Percentiles rank a stretch among this genome's conserved stretches.
These are phyloP conservation scores for Chrysophaeum taylorii DNA, from an alignment of 352 stramenopile genomes.

Conservation along the genomic window DNA sequence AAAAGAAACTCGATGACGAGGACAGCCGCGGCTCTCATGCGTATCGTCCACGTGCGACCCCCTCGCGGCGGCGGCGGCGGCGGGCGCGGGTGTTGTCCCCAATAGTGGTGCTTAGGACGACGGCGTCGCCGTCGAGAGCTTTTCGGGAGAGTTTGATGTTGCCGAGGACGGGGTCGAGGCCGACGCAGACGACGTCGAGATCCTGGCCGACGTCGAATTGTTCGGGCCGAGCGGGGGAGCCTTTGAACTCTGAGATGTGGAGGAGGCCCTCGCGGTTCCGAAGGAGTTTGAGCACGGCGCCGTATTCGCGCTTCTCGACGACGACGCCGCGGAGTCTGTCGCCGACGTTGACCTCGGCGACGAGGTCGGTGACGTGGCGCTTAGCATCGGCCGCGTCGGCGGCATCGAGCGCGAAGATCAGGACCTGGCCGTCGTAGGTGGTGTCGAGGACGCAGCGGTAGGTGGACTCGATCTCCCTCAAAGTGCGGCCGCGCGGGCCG, in stretches of 20 bases:
- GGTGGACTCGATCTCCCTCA: slow-evolving; percentile 48
- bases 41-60: no score
- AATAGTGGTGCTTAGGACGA: no score
- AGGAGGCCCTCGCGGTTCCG: slow-evolving; percentile 75
- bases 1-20: no score
- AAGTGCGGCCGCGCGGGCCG: slow-evolving; percentile 39
- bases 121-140: no score
- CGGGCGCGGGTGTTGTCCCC: no score
- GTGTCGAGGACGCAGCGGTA: slow-evolving; percentile 55
- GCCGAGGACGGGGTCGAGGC: slow-evolving; percentile 32
- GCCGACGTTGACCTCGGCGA: slow-evolving; percentile 60
- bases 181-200: slow-evolving; percentile 39
- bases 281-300: slow-evolving; percentile 72
- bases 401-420: slow-evolving; percentile 62
- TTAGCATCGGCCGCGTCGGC: slow-evolving; percentile 62
- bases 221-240: slow-evolving; percentile 25
- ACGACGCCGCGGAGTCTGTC: slow-evolving; percentile 78
- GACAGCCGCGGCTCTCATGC: no score
- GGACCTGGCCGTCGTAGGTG: slow-evolving; percentile 63
- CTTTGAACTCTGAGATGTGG: slow-evolving; percentile 79
- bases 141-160: slow-evolving; percentile 35
- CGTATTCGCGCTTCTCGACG: slow-evolving; percentile 85
- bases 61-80: no score
- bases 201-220: slow-evolving; percentile 34
- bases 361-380: slow-evolving; percentile 57